Base-by-base conservation (phyloP, 2,329 filamentous ascomycete species). In the Hirsutella minnesotensis region DNA sequence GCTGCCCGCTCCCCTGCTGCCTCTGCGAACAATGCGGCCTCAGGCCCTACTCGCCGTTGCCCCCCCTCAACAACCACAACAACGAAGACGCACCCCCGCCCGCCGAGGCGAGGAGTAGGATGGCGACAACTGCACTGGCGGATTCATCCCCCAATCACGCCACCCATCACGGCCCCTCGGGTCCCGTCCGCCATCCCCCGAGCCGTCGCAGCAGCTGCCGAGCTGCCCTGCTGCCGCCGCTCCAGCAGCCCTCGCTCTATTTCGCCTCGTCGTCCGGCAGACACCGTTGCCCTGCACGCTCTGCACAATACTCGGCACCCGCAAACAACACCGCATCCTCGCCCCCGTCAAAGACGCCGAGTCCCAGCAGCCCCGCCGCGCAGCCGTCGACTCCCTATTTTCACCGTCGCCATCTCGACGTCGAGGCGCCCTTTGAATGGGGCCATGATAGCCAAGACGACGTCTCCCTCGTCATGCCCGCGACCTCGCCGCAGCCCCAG, bases 371-470 rank as follows among this genome's bases (percentile, higher is more conserved):
- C 24, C 24, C 24, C 12, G 24, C 15, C 7, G 15, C 33, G 33
- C 15, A 9, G 15, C 33, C 13, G 15, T n/a, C 33, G 33, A 16
- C 33, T 34, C 33, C 33, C 15, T 13, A 13, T 31, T 31, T n/a
- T 7, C 30, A 31, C n/a, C n/a, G n/a, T 13, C 30, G 30, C 30
- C 30, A 12, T 13, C n/a, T n/a, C 8, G 30, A 12, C 8, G 12
- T 10, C 30, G 30, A 31, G 21, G 15, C 13, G 5, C 44, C 35
- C 38, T 41, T 16, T n/a, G 33, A 19, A 4, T 35, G 33, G 33
- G 33, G 33, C 18, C 15, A 35, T 35, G 47, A 52, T 39, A 46
- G 30, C 41, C 38, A 39, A 30, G 29, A 42, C 31, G 37, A 41
- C 29, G 15, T 29, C 22, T 31, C 43, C 13, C 16, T 39, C 16